Evolutionary conservation across 768 basidiomycete genomes (phyloP).

Genomic region (Podaxis sp.): DNA sequence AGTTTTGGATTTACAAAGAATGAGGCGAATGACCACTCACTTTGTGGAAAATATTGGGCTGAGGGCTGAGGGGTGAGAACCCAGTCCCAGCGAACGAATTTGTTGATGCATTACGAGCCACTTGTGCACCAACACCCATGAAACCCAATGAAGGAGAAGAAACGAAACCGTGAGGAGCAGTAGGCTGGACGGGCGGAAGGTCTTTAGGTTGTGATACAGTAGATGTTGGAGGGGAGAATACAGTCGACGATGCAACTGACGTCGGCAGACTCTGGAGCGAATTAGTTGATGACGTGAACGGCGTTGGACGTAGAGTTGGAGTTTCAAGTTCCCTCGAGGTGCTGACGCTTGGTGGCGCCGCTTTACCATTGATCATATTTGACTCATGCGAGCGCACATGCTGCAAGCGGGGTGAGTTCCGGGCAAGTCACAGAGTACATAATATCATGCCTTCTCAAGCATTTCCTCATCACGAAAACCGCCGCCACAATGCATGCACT

Average conservation of each 20-base stretch:
- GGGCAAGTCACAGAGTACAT: neutral
- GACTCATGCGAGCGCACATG: slow-evolving; percentile 11
- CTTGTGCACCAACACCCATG: neutral
- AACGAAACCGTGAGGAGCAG: neutral
- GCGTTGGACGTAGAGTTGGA: slow-evolving; percentile 1
- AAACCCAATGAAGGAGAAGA: neutral
- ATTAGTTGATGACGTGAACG: neutral
- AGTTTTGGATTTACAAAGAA: neutral
- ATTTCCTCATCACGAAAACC: slow-evolving; percentile 36
- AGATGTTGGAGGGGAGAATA: slow-evolving; percentile 9
- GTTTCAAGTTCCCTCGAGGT: neutral
- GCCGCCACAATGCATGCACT: slow-evolving; percentile 35
- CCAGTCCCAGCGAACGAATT: slow-evolving; percentile 18
- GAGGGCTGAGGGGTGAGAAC: slow-evolving; percentile 22
- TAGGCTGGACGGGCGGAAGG: neutral
- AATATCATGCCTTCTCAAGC: slow-evolving; percentile 29
- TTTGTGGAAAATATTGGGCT: slow-evolving; percentile 17
- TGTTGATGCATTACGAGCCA: neutral
- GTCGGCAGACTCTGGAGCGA: neutral
- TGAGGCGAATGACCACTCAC: slow-evolving; percentile 10
- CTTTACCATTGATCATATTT: neutral
- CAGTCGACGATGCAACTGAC: neutral
- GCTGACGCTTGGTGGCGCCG: neutral
- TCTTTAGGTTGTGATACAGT: slow-evolving; percentile 4
- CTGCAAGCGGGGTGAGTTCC: slow-evolving; percentile 11